Conservation (phyloP, 192 early-diverging fungal genomes). For the Coemansia sp. region DNA sequence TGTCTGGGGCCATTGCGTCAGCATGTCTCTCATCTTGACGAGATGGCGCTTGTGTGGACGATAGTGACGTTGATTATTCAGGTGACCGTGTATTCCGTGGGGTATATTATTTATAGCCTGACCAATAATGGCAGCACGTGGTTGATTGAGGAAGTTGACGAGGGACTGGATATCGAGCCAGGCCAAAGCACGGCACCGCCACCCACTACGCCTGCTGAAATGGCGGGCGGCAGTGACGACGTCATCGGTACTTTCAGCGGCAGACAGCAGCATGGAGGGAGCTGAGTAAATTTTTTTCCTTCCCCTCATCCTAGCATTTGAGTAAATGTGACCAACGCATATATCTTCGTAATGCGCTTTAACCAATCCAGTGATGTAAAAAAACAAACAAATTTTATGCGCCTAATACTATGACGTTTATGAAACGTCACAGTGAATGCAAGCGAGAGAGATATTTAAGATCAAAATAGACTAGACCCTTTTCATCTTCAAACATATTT, state of each 20-base stretch:
- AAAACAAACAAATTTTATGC: neutral
- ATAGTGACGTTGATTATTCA: slow-evolving; percentile 25
- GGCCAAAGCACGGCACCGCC: neutral
- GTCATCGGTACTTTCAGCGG: neutral
- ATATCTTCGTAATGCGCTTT: neutral
- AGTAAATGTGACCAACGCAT: neutral
- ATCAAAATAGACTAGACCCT: neutral
- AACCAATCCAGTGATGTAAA: neutral
- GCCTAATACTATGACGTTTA: neutral
- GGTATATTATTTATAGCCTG: slow-evolving; percentile 5
- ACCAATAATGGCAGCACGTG: neutral
- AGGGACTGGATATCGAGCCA: neutral
- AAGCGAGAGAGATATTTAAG: neutral
- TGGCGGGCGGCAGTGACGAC: neutral
- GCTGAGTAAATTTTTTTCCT: neutral
- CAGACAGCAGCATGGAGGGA: neutral
- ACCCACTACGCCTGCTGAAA: neutral
- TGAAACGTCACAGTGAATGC: neutral
- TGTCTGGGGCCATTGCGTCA: slow-evolving; percentile 20
- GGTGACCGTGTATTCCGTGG: slow-evolving; percentile 9
- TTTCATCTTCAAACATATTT: neutral
- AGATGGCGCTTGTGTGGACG: slow-evolving; percentile 8
- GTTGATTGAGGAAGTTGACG: slow-evolving; percentile 16
- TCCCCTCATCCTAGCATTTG: neutral
- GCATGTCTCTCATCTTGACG: slow-evolving; percentile 7